Percentiles rank a stretch among this genome's conserved stretches.
Conservation (phyloP, 495 filamentous ascomycete genomes). For the Podospora sp. region DNA sequence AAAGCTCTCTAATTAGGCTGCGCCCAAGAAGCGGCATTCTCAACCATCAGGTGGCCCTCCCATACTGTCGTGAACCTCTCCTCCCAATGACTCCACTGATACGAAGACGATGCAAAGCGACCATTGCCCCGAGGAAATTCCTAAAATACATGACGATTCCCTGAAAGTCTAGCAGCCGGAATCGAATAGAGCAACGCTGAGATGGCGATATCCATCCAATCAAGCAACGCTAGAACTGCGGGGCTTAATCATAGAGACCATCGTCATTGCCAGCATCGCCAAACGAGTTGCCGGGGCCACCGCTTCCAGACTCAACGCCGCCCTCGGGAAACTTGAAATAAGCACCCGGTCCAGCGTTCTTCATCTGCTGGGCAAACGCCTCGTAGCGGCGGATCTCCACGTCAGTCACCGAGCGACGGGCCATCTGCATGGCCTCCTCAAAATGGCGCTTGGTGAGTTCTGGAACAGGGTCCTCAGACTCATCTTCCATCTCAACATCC, state of each 20-base stretch:
- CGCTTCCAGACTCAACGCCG: conserved; percentile 57
- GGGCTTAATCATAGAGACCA: conserved; percentile 69
- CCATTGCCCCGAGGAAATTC: not conserved
- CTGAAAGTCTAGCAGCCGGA: conserved; percentile 9
- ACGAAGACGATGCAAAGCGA: conserved; percentile 5
- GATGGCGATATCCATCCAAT: not conserved
- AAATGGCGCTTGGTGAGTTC: conserved; percentile 95
- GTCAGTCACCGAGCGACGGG: conserved; percentile 89
- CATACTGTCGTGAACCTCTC: not conserved
- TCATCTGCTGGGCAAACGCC: conserved; percentile 98
- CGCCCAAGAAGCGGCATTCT: not conserved
- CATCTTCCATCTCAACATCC: conserved; percentile 76
- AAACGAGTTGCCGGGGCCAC: conserved; percentile 63
- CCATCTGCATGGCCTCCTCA: conserved; percentile 95
- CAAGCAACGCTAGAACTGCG: conserved; percentile 8
- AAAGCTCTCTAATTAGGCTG: not conserved
- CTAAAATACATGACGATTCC: conserved; percentile 28
- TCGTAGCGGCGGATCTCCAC: conserved; percentile 98
- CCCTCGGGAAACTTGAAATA: conserved; percentile 95
- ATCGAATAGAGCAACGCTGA: conserved; percentile 8
- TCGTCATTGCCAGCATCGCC: conserved; percentile 86
- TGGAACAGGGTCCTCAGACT: conserved; percentile 91
- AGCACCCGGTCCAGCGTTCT: conserved; percentile 89
- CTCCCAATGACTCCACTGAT: conserved; percentile 5
- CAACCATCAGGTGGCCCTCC: not conserved